Conservation (phyloP, 352 stramenopile genomes). For the Peronospora destructor region DNA sequence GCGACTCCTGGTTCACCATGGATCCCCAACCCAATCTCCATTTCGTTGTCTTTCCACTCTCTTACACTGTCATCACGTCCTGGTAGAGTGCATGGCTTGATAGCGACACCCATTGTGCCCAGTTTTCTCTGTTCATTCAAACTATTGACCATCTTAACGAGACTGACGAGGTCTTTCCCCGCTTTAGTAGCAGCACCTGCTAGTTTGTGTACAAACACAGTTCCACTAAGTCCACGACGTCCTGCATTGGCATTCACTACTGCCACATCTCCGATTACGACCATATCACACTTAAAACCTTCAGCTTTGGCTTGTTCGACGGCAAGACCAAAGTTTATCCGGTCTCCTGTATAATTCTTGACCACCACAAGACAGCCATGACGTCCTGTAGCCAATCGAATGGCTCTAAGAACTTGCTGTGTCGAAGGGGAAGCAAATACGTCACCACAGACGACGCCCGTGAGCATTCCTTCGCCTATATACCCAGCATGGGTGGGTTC, state of each 20-base stretch:
- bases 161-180: constrained; percentile 68
- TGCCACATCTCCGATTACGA: constrained; percentile 91
- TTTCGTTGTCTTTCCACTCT: constrained; percentile 50
- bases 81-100: constrained; percentile 92
- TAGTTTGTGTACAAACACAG: constrained; percentile 96
- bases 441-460: constrained; percentile 91
- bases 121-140: constrained; percentile 62
- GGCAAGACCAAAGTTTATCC: constrained; percentile 97
- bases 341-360: constrained; percentile 99
- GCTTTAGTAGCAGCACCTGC: constrained; percentile 85
- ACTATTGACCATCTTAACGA: constrained; percentile 58
- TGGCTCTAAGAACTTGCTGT: constrained; percentile 91
- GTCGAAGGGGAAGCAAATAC: constrained; percentile 95
- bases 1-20: constrained; percentile 88
- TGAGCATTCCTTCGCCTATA: constrained; percentile 95
- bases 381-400: constrained; percentile 76
- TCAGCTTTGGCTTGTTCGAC: constrained; percentile 92
- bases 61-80: constrained; percentile 69
- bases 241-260: constrained; percentile 92
- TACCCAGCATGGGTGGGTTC: constrained; percentile 96
- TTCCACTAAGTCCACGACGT: constrained; percentile 94
- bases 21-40: constrained; percentile 95
- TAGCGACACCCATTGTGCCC: constrained; percentile 92
- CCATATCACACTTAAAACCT: constrained; percentile 88
- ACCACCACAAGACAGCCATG: constrained; percentile 93